These are phyloP conservation scores for Brassica balearica DNA, from an alignment of 441 rosid species.

Conservation along the genomic window DNA sequence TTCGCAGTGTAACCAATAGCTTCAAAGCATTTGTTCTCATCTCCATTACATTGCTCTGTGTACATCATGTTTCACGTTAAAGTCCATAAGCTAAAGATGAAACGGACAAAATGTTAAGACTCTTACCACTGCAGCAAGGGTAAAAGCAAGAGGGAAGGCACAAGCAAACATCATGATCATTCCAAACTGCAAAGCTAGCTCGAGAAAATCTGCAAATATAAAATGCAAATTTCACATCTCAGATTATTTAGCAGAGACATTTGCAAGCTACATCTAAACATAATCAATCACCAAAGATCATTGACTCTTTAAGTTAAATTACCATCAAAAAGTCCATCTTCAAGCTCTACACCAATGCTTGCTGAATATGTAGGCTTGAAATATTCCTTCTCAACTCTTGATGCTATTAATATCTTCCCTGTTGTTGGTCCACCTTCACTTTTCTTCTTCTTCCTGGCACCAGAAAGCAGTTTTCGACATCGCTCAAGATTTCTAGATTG, in stretches of 20 bases:
- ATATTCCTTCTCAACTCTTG: slow-evolving; percentile 96
- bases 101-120: slow-evolving; percentile 3
- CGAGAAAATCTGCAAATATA: slow-evolving; percentile 66
- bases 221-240: slow-evolving; percentile 37
- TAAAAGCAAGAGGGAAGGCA: slow-evolving; percentile 91
- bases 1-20: slow-evolving; percentile 72
- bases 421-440: slow-evolving; percentile 53
- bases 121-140: slow-evolving; percentile 75
- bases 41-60: slow-evolving; percentile 79
- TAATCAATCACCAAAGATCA: slow-evolving; percentile 22
- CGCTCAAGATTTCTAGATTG: background rate
- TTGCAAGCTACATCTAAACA: slow-evolving; percentile 4
- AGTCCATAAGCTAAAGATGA: slow-evolving; percentile 18
- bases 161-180: slow-evolving; percentile 99
- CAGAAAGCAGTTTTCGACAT: slow-evolving; percentile 13
- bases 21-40: slow-evolving; percentile 89
- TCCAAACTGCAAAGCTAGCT: slow-evolving; percentile 90
- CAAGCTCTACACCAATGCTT: slow-evolving; percentile 83
- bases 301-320: slow-evolving; percentile 30
- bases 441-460: slow-evolving; percentile 70
- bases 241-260: slow-evolving; percentile 31
- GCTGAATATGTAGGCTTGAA: slow-evolving; percentile 85
- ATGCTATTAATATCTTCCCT: slow-evolving; percentile 62
- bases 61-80: slow-evolving; percentile 12
- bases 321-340: slow-evolving; percentile 98